These are phyloP conservation scores for Microcyclospora pomicola DNA, from an alignment of 2,329 filamentous ascomycete genomes.

Conservation along the genomic window DNA sequence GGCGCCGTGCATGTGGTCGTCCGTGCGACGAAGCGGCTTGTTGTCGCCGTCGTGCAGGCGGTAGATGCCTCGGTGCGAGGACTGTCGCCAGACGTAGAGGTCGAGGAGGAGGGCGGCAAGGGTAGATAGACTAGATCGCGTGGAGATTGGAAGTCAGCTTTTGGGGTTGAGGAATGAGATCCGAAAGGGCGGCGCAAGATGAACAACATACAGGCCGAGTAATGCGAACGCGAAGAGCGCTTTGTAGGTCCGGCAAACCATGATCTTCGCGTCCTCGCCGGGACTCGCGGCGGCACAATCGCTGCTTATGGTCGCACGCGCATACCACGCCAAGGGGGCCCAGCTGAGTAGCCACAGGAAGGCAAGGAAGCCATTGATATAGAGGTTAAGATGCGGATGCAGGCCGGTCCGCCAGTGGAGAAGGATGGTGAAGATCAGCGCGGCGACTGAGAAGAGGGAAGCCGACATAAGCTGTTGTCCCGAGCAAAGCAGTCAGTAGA, in stretches of 20 bases:
- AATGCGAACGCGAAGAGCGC: constrained; percentile 44
- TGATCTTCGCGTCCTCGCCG: constrained; percentile 40
- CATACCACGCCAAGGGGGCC: constrained; percentile 40
- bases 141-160: constrained; percentile 4
- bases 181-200: not conserved
- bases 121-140: constrained; percentile 27
- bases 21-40: constrained; percentile 12
- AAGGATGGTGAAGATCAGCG: constrained; percentile 34
- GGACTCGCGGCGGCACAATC: constrained; percentile 36
- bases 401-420: constrained; percentile 40
- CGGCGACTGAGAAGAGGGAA: constrained; percentile 38
- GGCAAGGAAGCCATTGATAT: constrained; percentile 35
- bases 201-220: constrained; percentile 28
- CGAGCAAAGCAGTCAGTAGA: not conserved
- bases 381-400: constrained; percentile 37
- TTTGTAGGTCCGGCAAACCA: constrained; percentile 46
- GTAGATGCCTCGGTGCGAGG: constrained; percentile 36
- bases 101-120: constrained; percentile 38
- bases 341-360: constrained; percentile 41
- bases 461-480: constrained; percentile 40
- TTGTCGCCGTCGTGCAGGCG: constrained; percentile 30
- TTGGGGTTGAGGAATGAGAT: not conserved
- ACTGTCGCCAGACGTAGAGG: constrained; percentile 32
- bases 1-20: constrained; percentile 11
- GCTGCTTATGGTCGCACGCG: constrained; percentile 38